Evolutionary conservation across 768 basidiomycete species (phyloP).

Genomic region (Pleurotus djamor): DNA sequence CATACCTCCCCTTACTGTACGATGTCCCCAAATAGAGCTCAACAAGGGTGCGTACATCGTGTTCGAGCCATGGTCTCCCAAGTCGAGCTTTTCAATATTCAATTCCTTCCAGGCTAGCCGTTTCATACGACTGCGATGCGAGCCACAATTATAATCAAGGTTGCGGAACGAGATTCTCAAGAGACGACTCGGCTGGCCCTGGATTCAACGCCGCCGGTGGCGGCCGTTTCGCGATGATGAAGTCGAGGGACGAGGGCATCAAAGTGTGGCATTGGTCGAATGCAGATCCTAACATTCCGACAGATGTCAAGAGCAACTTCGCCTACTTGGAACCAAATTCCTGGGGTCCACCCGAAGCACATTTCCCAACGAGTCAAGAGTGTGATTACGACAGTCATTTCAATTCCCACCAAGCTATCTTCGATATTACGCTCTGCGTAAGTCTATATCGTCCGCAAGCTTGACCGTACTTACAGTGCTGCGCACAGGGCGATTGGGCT

Average conservation of each 20-base stretch:
- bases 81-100: not conserved
- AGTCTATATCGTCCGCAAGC: conserved; percentile 14
- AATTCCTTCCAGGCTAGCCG: conserved; percentile 25
- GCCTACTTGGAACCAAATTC: conserved; percentile 13
- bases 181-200: conserved; percentile 39
- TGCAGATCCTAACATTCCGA: conserved; percentile 39
- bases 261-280: conserved; percentile 65
- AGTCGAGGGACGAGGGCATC: conserved; percentile 38
- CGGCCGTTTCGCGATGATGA: conserved; percentile 58
- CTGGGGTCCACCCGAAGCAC: conserved; percentile 49
- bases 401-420: conserved; percentile 48
- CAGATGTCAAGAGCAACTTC: conserved; percentile 26
- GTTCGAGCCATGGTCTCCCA: not conserved
- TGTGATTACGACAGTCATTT: conserved; percentile 57
- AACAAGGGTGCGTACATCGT: conserved; percentile 41
- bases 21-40: conserved; percentile 36
- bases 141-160: conserved; percentile 54
- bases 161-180: conserved; percentile 48
- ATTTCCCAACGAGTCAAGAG: conserved; percentile 35
- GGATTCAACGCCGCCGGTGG: conserved; percentile 52
- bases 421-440: conserved; percentile 64
- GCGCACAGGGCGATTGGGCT: conserved; percentile 51
- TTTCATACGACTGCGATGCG: conserved; percentile 48
- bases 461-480: conserved; percentile 2
- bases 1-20: conserved; percentile 51